Evolutionary conservation across 176 grass and related monocot species (phyloP), one percentile per base, ranked within the genome.

Genomic region (Zea mays): DNA sequence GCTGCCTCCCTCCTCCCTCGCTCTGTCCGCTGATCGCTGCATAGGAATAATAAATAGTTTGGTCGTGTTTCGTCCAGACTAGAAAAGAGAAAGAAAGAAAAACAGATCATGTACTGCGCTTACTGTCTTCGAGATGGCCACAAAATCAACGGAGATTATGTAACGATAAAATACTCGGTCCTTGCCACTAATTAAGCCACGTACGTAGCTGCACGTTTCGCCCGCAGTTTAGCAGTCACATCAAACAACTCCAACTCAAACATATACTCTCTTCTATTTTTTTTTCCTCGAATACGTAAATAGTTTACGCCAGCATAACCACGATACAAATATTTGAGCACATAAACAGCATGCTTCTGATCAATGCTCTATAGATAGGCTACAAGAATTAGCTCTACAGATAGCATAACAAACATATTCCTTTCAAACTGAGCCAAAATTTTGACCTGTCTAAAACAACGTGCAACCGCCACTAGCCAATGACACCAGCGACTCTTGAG

Each of bases 371-470:
- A 27, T 27, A 27, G 27, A 27, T 27, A 27, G 27, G 27, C 27
- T 27, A 27, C 27, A 27, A 27, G 27, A 27, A 27, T 27, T 27
- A 27, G 27, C 27, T 27, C 27, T 27, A 27, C 27, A 27, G 0
- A 27, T 27, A 27, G 27, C 27, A 27, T 27, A 27, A 27, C 27
- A 27, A 27, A 27, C 3, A 49, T 8, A 13, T 79, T 75, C 34
- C 51, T 35, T 83, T 83, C 36, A 21, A 6, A 17, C 41, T 0
- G 59, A 65, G 20, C 10, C 4, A 50, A 49, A 40, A 37, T 5
- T 7, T 65, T 79, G 80, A 68, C 80, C 27, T 16, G 69, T 10
- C 58, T 45, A 73, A 68, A 67, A 38, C 43, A 19, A 10, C 35
- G 85, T 8, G 19, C 4, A 8, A 15, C 51, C n/a, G 17, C 16